phyloP scores from a whole-genome alignment of 345 rosid species.

The Pistacia integerrima region DNA sequence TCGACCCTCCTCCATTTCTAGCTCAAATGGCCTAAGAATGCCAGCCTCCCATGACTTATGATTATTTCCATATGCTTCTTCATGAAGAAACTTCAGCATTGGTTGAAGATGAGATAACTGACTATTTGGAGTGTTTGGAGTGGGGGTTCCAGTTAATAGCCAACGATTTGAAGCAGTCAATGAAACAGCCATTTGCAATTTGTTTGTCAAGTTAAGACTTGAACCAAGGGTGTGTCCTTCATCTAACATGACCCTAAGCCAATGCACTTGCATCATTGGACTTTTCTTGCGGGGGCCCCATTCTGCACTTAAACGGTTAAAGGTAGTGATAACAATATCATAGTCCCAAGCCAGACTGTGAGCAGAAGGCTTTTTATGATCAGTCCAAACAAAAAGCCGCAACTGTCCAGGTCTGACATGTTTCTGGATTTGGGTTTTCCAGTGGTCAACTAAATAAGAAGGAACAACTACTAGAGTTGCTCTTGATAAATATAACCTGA shows the following conservation, averaged over 20 bases:
- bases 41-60: slow-evolving; percentile 90
- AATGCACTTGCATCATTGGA: slow-evolving; percentile 91
- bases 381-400: slow-evolving; percentile 76
- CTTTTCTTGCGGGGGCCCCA: slow-evolving; percentile 83
- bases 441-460: slow-evolving; percentile 85
- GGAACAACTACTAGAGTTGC: slow-evolving; percentile 94
- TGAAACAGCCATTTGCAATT: slow-evolving; percentile 94
- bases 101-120: slow-evolving; percentile 88
- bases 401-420: slow-evolving; percentile 81
- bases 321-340: slow-evolving; percentile 91
- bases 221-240: slow-evolving; percentile 99
- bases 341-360: slow-evolving; percentile 97
- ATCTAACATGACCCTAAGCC: slow-evolving; percentile 91
- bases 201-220: slow-evolving; percentile 88
- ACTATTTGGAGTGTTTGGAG: slow-evolving; percentile 84
- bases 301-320: slow-evolving; percentile 92
- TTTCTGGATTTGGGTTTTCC: slow-evolving; percentile 84
- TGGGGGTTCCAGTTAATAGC: slow-evolving; percentile 96
- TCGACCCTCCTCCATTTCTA: slow-evolving; percentile 89
- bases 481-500: slow-evolving; percentile 82
- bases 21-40: slow-evolving; percentile 88
- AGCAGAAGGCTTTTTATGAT: slow-evolving; percentile 60
- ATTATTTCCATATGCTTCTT: slow-evolving; percentile 82
- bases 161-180: slow-evolving; percentile 81
- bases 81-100: slow-evolving; percentile 90